A percentile compares a stretch with the other conserved stretches of the same genome.
Conservation (phyloP, 805 yeast species). For the Wickerhamiella slavikovae region DNA sequence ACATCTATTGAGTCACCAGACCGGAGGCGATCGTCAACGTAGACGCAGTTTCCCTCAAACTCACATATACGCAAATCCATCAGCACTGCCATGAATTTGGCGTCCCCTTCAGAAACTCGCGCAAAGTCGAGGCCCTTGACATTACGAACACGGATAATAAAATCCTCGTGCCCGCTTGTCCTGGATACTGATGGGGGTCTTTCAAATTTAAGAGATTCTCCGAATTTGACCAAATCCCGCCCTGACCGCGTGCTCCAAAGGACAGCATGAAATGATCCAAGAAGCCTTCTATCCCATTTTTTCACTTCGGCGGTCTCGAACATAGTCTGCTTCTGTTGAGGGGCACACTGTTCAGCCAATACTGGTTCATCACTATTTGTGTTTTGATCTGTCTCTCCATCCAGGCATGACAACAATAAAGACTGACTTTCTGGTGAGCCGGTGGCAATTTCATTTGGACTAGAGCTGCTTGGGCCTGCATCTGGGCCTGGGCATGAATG, state of each 20-base stretch:
- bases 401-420: too few species aligned
- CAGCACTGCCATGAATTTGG: conserved; percentile 44
- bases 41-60: conserved; percentile 37
- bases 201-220: conserved; percentile 14
- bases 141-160: conserved; percentile 17
- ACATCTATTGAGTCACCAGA: conserved; percentile 61
- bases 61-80: conserved; percentile 31
- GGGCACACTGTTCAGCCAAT: not conserved
- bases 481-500: too few species aligned
- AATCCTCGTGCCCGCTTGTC: conserved; percentile 8
- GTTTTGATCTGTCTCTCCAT: not conserved
- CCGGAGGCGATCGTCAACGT: conserved; percentile 35
- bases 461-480: too few species aligned
- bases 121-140: conserved; percentile 40
- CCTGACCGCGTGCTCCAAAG: conserved; percentile 21
- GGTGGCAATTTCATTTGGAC: too few species aligned
- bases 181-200: conserved; percentile 5
- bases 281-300: conserved; percentile 10
- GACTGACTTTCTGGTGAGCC: too few species aligned
- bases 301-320: not conserved
- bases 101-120: conserved; percentile 49
- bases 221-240: conserved; percentile 12
- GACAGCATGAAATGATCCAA: conserved; percentile 20
- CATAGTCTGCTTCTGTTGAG: not conserved
- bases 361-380: not conserved